These are phyloP conservation scores for Artemisia annua DNA, from an alignment of 129 eudicot species.

Conservation along the genomic window DNA sequence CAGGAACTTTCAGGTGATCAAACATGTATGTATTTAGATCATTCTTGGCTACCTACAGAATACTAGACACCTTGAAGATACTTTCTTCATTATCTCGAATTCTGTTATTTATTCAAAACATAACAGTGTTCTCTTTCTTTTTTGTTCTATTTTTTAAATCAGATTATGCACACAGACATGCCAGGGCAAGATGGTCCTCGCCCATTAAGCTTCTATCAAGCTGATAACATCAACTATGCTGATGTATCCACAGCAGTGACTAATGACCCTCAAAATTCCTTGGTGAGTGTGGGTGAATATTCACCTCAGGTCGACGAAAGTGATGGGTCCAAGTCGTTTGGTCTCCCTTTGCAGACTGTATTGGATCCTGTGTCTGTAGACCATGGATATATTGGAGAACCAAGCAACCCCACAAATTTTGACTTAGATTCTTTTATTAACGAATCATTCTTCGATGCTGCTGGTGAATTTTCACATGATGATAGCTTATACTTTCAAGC, in stretches of 20 bases:
- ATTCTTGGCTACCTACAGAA: background rate
- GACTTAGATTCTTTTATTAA: conserved; percentile 49
- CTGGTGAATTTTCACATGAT: conserved; percentile 38
- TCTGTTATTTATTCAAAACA: conserved; percentile 12
- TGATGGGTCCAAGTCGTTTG: conserved; percentile 37
- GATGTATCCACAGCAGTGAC: conserved; percentile 24
- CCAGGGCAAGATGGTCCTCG: conserved; percentile 37
- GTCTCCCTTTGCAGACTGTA: conserved; percentile 33
- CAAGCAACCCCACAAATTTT: conserved; percentile 35
- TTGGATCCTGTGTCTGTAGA: conserved; percentile 35
- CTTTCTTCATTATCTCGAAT: background rate
- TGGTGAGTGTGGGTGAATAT: conserved; percentile 28
- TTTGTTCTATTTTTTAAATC: background rate
- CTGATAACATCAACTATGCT: conserved; percentile 21
- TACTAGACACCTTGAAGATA: background rate
- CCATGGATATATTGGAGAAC: conserved; percentile 47
- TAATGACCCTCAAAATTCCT: conserved; percentile 27
- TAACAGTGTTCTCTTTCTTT: background rate
- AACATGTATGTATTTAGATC: too few relatives aligned
- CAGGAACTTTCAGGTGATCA: too few relatives aligned
- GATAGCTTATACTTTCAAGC: conserved; percentile 69
- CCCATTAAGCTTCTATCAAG: conserved; percentile 30
- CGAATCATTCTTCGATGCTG: conserved; percentile 53
- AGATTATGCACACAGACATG: conserved; percentile 56
- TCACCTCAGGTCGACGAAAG: conserved; percentile 23